A percentile compares a stretch with the other conserved stretches of the same genome.
Evolutionary conservation across 192 early-diverging fungal species (phyloP).

Genomic region (Coemansia sp.): DNA sequence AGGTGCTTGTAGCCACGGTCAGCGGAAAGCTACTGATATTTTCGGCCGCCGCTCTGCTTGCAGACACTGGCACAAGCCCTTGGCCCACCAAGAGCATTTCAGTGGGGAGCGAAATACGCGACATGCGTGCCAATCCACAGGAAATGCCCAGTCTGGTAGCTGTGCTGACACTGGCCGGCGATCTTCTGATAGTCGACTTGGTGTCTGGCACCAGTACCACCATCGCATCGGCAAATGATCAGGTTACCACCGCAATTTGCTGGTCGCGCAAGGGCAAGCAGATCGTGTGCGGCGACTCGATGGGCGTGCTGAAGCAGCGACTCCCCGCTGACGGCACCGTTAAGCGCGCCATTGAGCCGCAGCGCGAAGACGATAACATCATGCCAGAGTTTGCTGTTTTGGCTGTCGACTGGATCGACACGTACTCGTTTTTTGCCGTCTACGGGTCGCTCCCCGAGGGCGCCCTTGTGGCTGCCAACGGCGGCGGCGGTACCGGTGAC

Average conservation of each 20-base stretch:
- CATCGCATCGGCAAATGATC: constrained; percentile 25
- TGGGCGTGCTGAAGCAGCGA: constrained; percentile 64
- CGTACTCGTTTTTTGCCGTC: constrained; percentile 64
- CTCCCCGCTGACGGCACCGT: constrained; percentile 59
- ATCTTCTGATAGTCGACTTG: constrained; percentile 48
- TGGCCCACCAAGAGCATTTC: constrained; percentile 42
- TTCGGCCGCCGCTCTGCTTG: constrained; percentile 20
- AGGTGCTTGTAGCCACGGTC: constrained; percentile 31
- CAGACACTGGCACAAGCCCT: constrained; percentile 20
- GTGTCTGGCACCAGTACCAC: constrained; percentile 19
- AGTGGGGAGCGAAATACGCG: constrained; percentile 56
- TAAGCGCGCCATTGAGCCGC: constrained; percentile 61
- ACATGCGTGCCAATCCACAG: constrained; percentile 67
- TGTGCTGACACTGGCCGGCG: constrained; percentile 54
- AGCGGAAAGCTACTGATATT: constrained; percentile 21
- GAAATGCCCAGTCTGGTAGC: constrained; percentile 54
- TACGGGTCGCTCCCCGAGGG: constrained; percentile 58
- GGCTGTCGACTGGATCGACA: constrained; percentile 78
- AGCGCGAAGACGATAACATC: constrained; percentile 32
- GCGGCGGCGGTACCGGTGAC: constrained; percentile 35
- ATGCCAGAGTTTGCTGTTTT: constrained; percentile 55
- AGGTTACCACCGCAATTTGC: constrained; percentile 59
- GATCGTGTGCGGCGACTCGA: constrained; percentile 71
- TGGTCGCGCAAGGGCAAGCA: constrained; percentile 94
- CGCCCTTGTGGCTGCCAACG: constrained; percentile 19